Evolutionary conservation across 352 stramenopile genomes (phyloP), one percentile per base, ranked within the genome.

Genomic region (Pythium diclinum): DNA sequence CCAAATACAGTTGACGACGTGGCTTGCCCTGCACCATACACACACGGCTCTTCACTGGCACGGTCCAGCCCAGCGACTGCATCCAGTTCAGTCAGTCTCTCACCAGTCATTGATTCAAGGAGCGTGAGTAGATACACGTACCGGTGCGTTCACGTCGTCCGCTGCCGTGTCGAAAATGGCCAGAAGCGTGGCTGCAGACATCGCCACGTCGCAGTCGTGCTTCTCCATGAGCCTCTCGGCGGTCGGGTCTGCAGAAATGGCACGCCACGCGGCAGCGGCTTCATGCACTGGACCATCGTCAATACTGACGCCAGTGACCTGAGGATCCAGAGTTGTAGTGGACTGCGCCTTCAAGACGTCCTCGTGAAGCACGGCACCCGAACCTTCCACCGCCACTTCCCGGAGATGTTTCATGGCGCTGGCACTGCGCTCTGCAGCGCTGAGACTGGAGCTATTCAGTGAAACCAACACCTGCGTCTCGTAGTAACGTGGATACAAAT

Each of bases 181-280:
- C 32, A 83, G 38, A 21, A 95, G 65, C 6, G 87, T 90, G 1
- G 81, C 88, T 2, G 83, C 84, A 0, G 85, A 83, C 23, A 95
- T 75, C 1, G 80, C 82, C 0, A 92, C 42, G n/a, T 92, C 79
- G 33, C 87, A 95, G 16, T 88, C 67, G 48, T 87, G 77, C 53
- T 78, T 59, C 25, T 85, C 70, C 80, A 94, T 90, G 23, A 95
- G 71, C 13, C 75, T 52, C 30, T 82, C 73, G 0, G 84, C 83
- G 2, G 76, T 71, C 3, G 64, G 17, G 54, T 95, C 87, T 0
- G 75, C 69, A 1, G 87, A 95, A 47, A 92, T 87, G 19, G 72
- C 61, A 19, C 42, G 42, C 67, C 67, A 73, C 3, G 19, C 16
- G 11, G 17, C 16, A 32, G 23, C 30, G 9, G n/a, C n/a, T 4